Base-by-base conservation (phyloP, 352 stramenopile genomes). In the Pythium apleroticum region DNA sequence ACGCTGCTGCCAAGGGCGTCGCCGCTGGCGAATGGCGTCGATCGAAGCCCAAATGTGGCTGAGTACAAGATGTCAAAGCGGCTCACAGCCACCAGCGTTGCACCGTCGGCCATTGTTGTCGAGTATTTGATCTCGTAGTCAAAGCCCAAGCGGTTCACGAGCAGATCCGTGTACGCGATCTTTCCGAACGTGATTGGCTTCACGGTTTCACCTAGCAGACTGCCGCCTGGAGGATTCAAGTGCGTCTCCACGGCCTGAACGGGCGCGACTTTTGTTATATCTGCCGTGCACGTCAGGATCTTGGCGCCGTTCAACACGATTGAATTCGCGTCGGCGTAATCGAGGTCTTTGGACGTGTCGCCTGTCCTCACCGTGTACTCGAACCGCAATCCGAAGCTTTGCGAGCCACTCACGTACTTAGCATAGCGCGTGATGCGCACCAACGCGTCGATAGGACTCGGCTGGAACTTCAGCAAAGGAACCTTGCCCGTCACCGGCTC, bases 321-420 rank as follows among this genome's bases (percentile, higher is more conserved):
- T 1, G 85, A 74, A 2, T 70, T 66, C 5, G 80, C 80, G 31
- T 68, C 72, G 0, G 82, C 74, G 57, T 95, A 95, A 30, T 95
- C 87, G 9, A 95, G 59, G 41, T 85, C 72, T 4, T 57, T 68
- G 0, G 85, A 59, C 5, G 77, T 88, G 50, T 96, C 87, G 19
- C 86, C 87, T 2, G 82, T 91, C 48, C 86, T 73, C 6, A 96
- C 73, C 2, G 67, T 80, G 62, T 95, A 96, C 60, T 91, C 72
- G 24, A 96, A 96, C 1, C 80, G 74, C 22, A 96, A 46, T 9
- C 66, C 77, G 0, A 66, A 68, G 25, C 78, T 69, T 1, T 75
- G 71, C 49, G 78, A 88, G 4, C 80, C 82, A 27, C 84, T 79
- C 17, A 87, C 66, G 31, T 91, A 94, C 3, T 57, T 17, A 1